Base-by-base conservation (phyloP, 2,329 filamentous ascomycete species). In the Cytospora paraplurivora region DNA sequence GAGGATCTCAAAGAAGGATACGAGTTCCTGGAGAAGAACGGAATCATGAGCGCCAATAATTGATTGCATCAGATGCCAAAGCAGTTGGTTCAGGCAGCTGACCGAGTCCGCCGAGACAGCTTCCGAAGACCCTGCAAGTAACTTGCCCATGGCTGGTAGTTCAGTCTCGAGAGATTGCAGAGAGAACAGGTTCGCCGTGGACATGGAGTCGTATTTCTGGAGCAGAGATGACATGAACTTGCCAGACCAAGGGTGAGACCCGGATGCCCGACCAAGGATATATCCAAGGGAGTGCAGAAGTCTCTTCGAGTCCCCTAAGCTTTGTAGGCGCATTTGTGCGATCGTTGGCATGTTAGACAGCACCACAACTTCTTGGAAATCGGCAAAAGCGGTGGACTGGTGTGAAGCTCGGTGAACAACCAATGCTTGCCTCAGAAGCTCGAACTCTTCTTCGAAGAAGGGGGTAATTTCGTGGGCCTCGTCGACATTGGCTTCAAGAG, bases 141-240 rank as follows among this genome's bases (percentile, higher is more conserved):
- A 81, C 52, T 80, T 79, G 11, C 85, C 85, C 64, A 91, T 76
- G 3, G 83, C 77, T 10, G 86, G 85, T 56, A 91, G 75, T 70
- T 92, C 89, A 1, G 80, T 77, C 72, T 90, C 87, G 0, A 92
- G 78, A 19, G 89, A 79, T 52, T 83, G 80, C 55, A 92, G 76
- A 50, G 86, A 85, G 53, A 81, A 81, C 47, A 92, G 76, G 53
- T 78, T 83, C 0, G 88, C 84, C 32, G 81, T 77, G 13, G 76
- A 75, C 19, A 87, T 73, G 1, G 73, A 76, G 57, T 82, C 77
- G 54, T 89, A 74, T 68, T 82, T 87, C 15, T 78, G 76, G 68
- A 91, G 76, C 4, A 91, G 70, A 0, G 81, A 81, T 27, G 78
- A 70, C 7, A 83, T 81, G 19, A 87, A 69, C 4, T 74, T 76